Conservation (phyloP, 129 eudicot species). For the Cynara cardunculus region DNA sequence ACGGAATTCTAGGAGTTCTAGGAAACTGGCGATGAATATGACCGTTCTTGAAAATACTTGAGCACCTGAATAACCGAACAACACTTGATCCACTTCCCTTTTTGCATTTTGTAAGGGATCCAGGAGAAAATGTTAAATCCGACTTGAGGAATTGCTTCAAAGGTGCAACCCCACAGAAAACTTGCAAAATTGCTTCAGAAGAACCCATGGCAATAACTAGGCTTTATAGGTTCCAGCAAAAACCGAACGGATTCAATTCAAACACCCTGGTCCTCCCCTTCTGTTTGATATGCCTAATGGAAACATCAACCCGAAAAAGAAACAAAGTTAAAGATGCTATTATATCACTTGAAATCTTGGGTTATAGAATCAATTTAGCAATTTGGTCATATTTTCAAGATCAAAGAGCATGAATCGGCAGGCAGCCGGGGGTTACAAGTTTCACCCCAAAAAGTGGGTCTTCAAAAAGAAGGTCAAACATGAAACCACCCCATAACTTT, state of each 20-base stretch:
- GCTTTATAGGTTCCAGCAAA: background rate
- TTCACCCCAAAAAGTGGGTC: background rate
- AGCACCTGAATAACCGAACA: conserved; percentile 21
- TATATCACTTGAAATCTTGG: background rate
- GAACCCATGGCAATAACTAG: conserved; percentile 37
- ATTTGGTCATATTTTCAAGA: background rate
- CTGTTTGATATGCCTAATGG: background rate
- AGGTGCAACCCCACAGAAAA: conserved; percentile 40
- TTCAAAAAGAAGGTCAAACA: background rate
- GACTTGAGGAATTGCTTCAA: conserved; percentile 20
- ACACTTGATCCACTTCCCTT: conserved; percentile 23
- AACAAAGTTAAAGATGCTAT: background rate
- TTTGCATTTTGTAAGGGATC: conserved; percentile 25
- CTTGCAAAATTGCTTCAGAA: conserved; percentile 44
- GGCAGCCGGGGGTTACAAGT: too few relatives aligned
- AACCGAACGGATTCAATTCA: background rate
- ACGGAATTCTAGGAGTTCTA: conserved; percentile 2
- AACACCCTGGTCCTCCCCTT: conserved; percentile 1
- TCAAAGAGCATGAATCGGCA: background rate
- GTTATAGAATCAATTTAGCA: background rate
- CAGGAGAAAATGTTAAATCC: conserved; percentile 17
- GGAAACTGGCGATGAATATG: conserved; percentile 13
- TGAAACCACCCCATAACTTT: background rate
- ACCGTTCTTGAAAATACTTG: background rate
- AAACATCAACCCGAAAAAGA: background rate